Evolutionary conservation across 306 rosid species (phyloP).

Genomic region (Casuarina cunninghamiana): DNA sequence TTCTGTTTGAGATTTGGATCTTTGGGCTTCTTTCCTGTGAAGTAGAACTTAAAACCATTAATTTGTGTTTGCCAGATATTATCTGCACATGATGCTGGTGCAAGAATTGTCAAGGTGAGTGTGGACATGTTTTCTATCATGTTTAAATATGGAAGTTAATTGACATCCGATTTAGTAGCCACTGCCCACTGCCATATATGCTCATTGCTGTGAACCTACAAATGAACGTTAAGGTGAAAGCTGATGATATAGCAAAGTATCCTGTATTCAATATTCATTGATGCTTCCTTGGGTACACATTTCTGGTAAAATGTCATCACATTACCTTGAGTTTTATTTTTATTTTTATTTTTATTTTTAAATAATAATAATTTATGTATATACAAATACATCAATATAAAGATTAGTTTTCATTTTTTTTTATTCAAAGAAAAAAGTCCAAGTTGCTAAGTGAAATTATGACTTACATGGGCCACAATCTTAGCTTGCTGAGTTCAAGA

Average conservation of each 20-base stretch:
- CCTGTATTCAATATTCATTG: neutral
- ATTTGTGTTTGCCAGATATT: conserved; percentile 56
- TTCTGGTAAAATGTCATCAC: neutral
- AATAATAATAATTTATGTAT: neutral
- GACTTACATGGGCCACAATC: neutral
- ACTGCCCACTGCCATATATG: neutral
- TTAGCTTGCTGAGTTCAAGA: neutral
- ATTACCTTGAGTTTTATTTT: neutral
- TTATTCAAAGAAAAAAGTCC: neutral
- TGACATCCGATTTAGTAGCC: neutral
- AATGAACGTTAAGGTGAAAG: neutral
- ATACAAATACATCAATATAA: neutral
- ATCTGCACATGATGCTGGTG: conserved; percentile 67
- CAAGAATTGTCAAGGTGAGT: conserved; percentile 79
- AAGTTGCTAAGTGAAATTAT: neutral
- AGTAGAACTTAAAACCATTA: conserved; percentile 4
- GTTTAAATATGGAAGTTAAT: conserved; percentile 14
- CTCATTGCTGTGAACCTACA: conserved; percentile 14
- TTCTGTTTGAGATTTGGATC: conserved; percentile 11
- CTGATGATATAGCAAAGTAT: neutral
- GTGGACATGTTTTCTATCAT: conserved; percentile 8
- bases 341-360: too few relatives aligned
- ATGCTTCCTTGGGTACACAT: neutral
- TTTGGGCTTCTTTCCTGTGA: conserved; percentile 2
- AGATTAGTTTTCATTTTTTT: neutral